Conservation (phyloP, 2,329 filamentous ascomycete genomes). For the Penicillium hesseltinei region DNA sequence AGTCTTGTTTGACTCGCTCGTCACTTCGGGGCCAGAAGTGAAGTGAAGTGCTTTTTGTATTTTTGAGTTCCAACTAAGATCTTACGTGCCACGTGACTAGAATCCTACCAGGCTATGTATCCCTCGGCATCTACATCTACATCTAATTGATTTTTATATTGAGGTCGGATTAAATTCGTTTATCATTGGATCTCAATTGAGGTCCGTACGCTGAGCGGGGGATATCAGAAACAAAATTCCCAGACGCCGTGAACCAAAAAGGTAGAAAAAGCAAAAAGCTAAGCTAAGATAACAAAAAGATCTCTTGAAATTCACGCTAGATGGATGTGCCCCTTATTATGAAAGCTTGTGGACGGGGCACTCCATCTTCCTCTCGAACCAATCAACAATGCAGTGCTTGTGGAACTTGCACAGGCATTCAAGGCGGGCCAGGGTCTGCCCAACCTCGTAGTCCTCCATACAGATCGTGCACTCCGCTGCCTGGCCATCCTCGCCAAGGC, state of each 20-base stretch:
- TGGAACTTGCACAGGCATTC: constrained; percentile 66
- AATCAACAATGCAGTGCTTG: constrained; percentile 58
- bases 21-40: neutral
- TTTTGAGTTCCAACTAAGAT: neutral
- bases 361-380: constrained; percentile 59
- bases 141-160: neutral
- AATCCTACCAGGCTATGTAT: neutral
- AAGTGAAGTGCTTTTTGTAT: neutral
- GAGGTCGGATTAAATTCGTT: neutral
- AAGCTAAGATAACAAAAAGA: neutral
- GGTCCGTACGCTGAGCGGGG: constrained; percentile 1
- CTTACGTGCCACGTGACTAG: constrained; percentile 1
- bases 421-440: constrained; percentile 58
- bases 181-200: neutral
- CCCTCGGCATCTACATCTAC: neutral
- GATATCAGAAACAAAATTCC: constrained; percentile 11
- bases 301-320: constrained; percentile 10
- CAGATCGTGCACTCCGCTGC: constrained; percentile 62
- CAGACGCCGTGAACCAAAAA: constrained; percentile 2
- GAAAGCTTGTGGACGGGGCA: constrained; percentile 60
- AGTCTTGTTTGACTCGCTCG: neutral
- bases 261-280: neutral
- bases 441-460: constrained; percentile 62
- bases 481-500: constrained; percentile 53
- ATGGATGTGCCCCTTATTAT: neutral